phyloP scores from a whole-genome alignment of 257 asterid species.

The Echites panduratus region DNA sequence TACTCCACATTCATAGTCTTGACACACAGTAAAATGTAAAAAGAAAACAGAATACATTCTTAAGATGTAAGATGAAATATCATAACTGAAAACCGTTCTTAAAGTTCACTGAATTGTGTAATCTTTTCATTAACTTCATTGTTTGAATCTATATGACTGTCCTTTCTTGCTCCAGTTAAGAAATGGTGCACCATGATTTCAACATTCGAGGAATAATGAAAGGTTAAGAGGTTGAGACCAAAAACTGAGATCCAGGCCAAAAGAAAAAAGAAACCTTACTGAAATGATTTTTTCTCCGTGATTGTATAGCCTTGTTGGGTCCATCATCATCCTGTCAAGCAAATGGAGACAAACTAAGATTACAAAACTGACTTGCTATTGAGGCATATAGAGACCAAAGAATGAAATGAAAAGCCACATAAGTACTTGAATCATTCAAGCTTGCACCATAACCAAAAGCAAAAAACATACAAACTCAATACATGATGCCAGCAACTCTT shows the following conservation, averaged over 20 bases:
- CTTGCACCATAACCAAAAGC: not conserved
- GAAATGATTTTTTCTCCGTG: not conserved
- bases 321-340: constrained; percentile 19
- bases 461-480: not conserved
- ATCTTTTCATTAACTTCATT: not conserved
- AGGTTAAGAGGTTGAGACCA: not conserved
- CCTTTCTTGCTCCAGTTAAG: not conserved
- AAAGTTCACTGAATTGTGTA: not conserved
- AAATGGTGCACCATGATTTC: not conserved
- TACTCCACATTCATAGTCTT: not conserved
- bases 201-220: not conserved
- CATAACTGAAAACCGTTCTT: not conserved
- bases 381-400: not conserved
- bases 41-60: not conserved
- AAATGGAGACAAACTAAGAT: constrained; percentile 1
- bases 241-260: not conserved
- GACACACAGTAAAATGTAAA: not conserved
- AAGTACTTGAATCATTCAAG: not conserved
- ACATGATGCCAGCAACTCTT: not conserved
- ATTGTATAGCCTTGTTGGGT: constrained; percentile 1
- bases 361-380: not conserved
- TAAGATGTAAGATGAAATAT: not conserved
- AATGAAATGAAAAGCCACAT: not conserved
- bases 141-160: not conserved
- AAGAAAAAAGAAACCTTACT: constrained; percentile 17